phyloP scores from a whole-genome alignment of 164 flowering plant genomes.

The Pachysandra terminalis region DNA sequence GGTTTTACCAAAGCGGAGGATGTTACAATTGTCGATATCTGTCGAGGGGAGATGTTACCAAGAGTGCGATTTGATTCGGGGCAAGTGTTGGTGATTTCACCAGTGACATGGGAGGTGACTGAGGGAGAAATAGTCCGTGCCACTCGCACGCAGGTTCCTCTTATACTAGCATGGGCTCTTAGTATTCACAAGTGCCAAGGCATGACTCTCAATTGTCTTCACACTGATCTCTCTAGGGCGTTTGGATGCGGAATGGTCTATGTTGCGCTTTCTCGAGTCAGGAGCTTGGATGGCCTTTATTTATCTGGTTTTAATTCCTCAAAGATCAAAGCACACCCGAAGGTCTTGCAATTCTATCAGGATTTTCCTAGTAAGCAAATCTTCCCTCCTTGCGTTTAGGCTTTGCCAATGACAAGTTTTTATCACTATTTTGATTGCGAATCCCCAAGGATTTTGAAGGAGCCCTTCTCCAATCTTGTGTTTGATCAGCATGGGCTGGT shows the following conservation, averaged over 20 bases:
- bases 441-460: too few relatives aligned
- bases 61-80: slow-evolving; percentile 50
- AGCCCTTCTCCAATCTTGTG: too few relatives aligned
- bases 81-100: slow-evolving; percentile 20
- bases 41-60: slow-evolving; percentile 25
- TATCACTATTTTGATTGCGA: too few relatives aligned
- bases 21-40: slow-evolving; percentile 2
- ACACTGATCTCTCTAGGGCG: too few relatives aligned
- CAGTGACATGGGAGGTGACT: slow-evolving; percentile 38
- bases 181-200: slow-evolving; percentile 81
- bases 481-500: too few relatives aligned
- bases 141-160: slow-evolving; percentile 47
- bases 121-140: slow-evolving; percentile 44
- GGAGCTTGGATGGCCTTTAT: slow-evolving; percentile 49
- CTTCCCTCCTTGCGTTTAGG: too few relatives aligned
- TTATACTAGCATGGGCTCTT: slow-evolving; percentile 64
- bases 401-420: too few relatives aligned
- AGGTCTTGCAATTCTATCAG: slow-evolving; percentile 50
- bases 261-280: slow-evolving; percentile 65
- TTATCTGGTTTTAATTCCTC: slow-evolving; percentile 47
- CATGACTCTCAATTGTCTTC: slow-evolving; percentile 48
- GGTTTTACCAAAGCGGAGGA: slow-evolving; percentile 18
- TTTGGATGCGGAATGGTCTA: slow-evolving; percentile 71
- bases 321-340: slow-evolving; percentile 55
- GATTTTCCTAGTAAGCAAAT: slow-evolving; percentile 10